A percentile compares a stretch with the other conserved stretches of the same genome.
Conservation (phyloP, 345 rosid species). For the Anastatica hierochuntica region DNA sequence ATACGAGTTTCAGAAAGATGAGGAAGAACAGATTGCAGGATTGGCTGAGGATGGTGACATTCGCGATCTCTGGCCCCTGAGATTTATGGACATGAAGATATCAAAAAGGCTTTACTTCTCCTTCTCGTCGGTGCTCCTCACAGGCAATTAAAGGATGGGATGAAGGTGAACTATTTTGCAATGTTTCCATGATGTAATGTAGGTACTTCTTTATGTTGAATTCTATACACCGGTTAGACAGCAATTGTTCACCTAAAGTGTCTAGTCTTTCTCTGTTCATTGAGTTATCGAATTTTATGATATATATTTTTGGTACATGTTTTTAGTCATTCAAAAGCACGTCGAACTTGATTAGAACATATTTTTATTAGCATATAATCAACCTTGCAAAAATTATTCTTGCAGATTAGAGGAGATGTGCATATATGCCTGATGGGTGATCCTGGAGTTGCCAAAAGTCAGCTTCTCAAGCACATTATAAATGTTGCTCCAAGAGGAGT, state of each 20-base stretch:
- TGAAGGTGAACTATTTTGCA: slow-evolving; percentile 58
- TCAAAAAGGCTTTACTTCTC: slow-evolving; percentile 88
- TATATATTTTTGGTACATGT: neutral
- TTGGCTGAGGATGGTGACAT: slow-evolving; percentile 98
- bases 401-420: slow-evolving; percentile 95
- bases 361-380: neutral
- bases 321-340: neutral
- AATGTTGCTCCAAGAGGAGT: slow-evolving; percentile 92
- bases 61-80: slow-evolving; percentile 80
- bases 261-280: neutral
- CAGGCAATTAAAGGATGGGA: slow-evolving; percentile 86
- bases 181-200: neutral
- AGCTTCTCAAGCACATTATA: slow-evolving; percentile 96
- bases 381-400: neutral
- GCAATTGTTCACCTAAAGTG: neutral
- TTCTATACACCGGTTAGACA: neutral
- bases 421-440: slow-evolving; percentile 98
- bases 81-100: slow-evolving; percentile 98
- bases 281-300: slow-evolving; percentile 4
- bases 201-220: neutral
- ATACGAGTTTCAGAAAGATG: slow-evolving; percentile 70
- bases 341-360: neutral
- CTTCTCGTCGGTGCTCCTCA: slow-evolving; percentile 98
- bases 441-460: slow-evolving; percentile 99
- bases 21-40: slow-evolving; percentile 76